A percentile compares a stretch with the other conserved stretches of the same genome.
phyloP scores from a whole-genome alignment of 495 filamentous ascomycete species.

The Podospora pseudocomata region DNA sequence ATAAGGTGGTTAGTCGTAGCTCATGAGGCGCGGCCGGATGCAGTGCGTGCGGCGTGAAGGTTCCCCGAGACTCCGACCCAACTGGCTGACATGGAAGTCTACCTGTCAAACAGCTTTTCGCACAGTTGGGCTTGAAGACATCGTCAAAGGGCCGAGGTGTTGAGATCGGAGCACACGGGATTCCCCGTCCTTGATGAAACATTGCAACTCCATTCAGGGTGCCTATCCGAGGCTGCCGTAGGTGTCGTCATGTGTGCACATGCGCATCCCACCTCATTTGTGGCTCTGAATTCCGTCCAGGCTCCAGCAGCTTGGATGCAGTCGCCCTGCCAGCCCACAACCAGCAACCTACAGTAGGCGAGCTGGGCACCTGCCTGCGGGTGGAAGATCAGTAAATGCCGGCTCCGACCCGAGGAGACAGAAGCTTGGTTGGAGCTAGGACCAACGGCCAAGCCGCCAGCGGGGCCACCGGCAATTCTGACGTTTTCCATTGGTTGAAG shows the following conservation, averaged over 20 bases:
- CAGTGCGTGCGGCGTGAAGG: neutral
- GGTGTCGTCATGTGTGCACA: constrained; percentile 5
- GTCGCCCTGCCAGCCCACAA: neutral
- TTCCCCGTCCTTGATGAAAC: neutral
- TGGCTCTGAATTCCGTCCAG: neutral
- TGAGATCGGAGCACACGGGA: neutral
- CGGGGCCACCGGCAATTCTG: neutral
- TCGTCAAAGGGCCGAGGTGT: neutral
- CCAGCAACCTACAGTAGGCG: neutral
- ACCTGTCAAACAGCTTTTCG: too few species aligned
- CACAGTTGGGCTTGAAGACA: neutral
- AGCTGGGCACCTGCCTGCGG: neutral
- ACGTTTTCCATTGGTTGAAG: neutral
- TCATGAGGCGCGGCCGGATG: neutral
- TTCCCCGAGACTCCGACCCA: neutral
- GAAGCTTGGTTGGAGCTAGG: neutral
- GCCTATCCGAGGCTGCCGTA: neutral
- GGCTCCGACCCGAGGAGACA: neutral
- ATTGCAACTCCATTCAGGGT: neutral
- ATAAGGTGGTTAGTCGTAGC: neutral
- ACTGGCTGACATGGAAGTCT: too few species aligned
- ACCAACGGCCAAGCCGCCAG: neutral
- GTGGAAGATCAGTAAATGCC: neutral
- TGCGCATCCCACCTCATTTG: neutral
- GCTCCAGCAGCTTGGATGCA: constrained; percentile 1